Conservation (phyloP, 306 rosid species). For the Cajanus cajan region DNA sequence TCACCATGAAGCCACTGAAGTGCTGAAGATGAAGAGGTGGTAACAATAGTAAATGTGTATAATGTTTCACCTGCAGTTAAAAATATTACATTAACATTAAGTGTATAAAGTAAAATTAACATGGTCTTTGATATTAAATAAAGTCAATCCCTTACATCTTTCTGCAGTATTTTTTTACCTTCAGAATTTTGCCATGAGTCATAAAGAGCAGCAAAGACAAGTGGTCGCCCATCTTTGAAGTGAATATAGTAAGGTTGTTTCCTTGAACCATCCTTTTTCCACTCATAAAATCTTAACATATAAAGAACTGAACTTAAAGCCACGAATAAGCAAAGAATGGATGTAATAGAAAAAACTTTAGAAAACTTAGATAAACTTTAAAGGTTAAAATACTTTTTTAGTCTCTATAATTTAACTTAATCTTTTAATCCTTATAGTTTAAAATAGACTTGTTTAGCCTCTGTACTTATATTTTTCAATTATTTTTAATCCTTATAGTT, state of each 20-base stretch:
- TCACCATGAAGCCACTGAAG: slow-evolving; percentile 88
- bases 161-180: slow-evolving; percentile 45
- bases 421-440: too few species aligned
- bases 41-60: slow-evolving; percentile 74
- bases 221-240: slow-evolving; percentile 83
- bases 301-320: slow-evolving; percentile 21
- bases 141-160: slow-evolving; percentile 12
- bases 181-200: slow-evolving; percentile 80
- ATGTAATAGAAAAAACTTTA: background rate
- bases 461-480: too few species aligned
- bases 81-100: slow-evolving; percentile 17
- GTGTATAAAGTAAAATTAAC: background rate
- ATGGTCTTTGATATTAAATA: background rate
- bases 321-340: background rate
- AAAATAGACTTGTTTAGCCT: too few species aligned
- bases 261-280: slow-evolving; percentile 88
- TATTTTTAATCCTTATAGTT: too few species aligned
- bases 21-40: slow-evolving; percentile 77
- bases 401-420: too few species aligned
- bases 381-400: too few species aligned
- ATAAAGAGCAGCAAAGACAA: slow-evolving; percentile 85
- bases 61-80: slow-evolving; percentile 61
- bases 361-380: background rate
- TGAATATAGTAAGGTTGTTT: slow-evolving; percentile 91
- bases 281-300: slow-evolving; percentile 72